Percentiles rank a stretch among this genome's conserved stretches.
Conservation (phyloP, 2,329 filamentous ascomycete species). For the Xylariales sp. region DNA sequence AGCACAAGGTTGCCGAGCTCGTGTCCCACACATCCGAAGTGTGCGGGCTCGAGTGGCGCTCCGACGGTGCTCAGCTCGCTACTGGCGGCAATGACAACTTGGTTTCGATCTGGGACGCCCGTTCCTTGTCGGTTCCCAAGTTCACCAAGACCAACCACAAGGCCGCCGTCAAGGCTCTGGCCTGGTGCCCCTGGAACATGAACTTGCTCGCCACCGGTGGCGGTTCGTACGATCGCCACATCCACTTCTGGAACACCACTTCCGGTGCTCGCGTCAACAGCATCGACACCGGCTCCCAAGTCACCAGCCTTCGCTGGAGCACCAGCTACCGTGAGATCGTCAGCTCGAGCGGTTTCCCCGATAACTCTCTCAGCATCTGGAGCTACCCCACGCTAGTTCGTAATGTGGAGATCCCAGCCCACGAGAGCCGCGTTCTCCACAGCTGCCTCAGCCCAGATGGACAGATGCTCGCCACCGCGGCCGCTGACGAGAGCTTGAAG, state of each 20-base stretch:
- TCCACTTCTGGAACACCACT: conserved; percentile 99
- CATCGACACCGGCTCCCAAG: conserved; percentile 98
- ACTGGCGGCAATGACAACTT: conserved; percentile 99
- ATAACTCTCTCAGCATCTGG: conserved; percentile 99
- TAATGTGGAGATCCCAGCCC: conserved; percentile 96
- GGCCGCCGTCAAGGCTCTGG: conserved; percentile 96
- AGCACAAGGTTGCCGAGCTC: conserved; percentile 98
- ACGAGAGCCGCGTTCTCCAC: conserved; percentile 96
- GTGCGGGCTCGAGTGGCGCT: conserved; percentile 96
- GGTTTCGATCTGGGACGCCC: conserved; percentile 98
- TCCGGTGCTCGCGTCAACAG: conserved; percentile 98
- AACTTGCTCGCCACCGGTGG: conserved; percentile 97
- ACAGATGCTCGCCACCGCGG: conserved; percentile 96
- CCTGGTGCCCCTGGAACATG: conserved; percentile 99
- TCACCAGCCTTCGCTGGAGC: conserved; percentile 96
- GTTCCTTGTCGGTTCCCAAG: conserved; percentile 91
- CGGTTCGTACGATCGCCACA: conserved; percentile 95
- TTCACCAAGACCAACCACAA: conserved; percentile 99
- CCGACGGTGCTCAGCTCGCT: conserved; percentile 94
- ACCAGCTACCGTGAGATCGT: conserved; percentile 98
- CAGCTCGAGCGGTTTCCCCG: conserved; percentile 97
- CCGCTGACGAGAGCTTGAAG: conserved; percentile 96
- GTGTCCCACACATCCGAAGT: conserved; percentile 98
- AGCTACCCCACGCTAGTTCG: conserved; percentile 97
- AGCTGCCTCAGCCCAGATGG: conserved; percentile 97